Evolutionary conservation across 75 land plant genomes (phyloP).

Genomic region (Sequoia sempervirens): DNA sequence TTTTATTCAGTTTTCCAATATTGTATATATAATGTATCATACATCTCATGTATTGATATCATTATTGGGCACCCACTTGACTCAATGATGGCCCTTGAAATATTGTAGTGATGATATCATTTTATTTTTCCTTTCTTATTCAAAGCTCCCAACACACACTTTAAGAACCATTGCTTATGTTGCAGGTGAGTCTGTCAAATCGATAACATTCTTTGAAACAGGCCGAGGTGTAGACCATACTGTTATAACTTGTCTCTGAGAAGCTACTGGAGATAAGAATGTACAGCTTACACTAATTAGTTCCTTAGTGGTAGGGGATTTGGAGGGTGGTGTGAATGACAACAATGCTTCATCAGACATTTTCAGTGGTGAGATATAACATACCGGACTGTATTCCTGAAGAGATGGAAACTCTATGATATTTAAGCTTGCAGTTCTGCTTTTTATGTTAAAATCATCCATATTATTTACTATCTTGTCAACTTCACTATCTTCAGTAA

Average conservation of each 20-base stretch:
- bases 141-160: neutral
- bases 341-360: neutral
- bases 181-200: neutral
- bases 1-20: neutral
- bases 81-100: neutral
- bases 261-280: neutral
- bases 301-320: neutral
- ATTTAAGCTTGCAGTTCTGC: neutral
- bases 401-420: slow-evolving; percentile 3
- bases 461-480: neutral
- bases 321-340: neutral
- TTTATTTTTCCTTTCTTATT: neutral
- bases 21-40: neutral
- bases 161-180: neutral
- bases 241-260: neutral
- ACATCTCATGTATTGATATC: neutral
- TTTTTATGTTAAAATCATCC: neutral
- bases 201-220: neutral
- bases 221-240: slow-evolving; percentile 1
- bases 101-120: neutral
- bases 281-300: neutral
- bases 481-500: neutral
- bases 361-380: slow-evolving; percentile 6
- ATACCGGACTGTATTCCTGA: slow-evolving; percentile 8
- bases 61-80: neutral